Evolutionary conservation across 257 asterid species (phyloP).

Genomic region (Nemophila menziesii): DNA sequence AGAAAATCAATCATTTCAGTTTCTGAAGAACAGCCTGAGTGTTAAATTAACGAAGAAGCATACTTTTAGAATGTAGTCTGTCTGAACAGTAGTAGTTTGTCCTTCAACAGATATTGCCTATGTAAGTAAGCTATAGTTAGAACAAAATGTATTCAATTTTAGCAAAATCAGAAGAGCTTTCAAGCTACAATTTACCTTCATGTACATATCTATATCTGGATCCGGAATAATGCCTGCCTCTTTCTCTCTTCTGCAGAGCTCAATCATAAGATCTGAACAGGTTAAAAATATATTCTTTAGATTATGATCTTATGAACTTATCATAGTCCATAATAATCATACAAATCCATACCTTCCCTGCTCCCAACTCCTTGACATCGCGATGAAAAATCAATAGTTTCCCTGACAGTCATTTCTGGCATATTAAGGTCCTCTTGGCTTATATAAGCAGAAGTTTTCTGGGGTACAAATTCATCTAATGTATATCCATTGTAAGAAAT

Average conservation of each 20-base stretch:
- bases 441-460: conserved; percentile 50
- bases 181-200: conserved; percentile 32
- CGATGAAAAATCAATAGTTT: conserved; percentile 41
- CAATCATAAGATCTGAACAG: conserved; percentile 34
- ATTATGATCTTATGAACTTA: not conserved
- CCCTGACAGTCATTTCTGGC: conserved; percentile 56
- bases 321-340: not conserved
- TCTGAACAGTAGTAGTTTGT: conserved; percentile 27
- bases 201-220: conserved; percentile 46
- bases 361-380: conserved; percentile 48
- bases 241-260: conserved; percentile 45
- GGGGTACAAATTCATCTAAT: conserved; percentile 42
- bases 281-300: not conserved
- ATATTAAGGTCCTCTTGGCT: conserved; percentile 48
- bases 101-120: conserved; percentile 33
- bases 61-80: conserved; percentile 41
- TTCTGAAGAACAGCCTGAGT: not conserved
- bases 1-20: not conserved
- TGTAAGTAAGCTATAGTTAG: not conserved
- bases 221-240: conserved; percentile 50
- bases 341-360: conserved; percentile 30
- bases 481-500: conserved; percentile 38
- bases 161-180: not conserved
- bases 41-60: not conserved
- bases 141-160: no score